phyloP scores from a whole-genome alignment of 768 basidiomycete genomes.

The Mycena maculata region DNA sequence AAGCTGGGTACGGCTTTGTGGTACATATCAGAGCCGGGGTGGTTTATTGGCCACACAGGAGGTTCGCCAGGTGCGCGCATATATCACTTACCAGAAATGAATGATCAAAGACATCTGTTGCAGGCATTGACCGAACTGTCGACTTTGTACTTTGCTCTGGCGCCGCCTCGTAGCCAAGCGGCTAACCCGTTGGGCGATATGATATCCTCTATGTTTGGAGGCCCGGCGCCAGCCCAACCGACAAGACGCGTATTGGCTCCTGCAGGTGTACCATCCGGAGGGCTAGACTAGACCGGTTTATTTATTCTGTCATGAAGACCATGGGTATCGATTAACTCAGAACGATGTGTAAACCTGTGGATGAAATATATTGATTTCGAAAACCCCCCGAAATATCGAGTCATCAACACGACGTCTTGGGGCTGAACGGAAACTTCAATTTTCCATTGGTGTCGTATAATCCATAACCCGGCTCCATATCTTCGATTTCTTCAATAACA shows the following conservation, averaged over 20 bases:
- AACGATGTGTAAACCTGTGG: background rate
- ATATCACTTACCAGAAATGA: slow-evolving; percentile 2
- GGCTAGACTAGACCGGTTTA: slow-evolving; percentile 54
- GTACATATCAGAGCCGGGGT: slow-evolving; percentile 83
- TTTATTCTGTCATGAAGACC: slow-evolving; percentile 5
- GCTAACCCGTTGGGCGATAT: slow-evolving; percentile 90
- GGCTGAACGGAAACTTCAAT: slow-evolving; percentile 74
- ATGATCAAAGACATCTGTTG: slow-evolving; percentile 7
- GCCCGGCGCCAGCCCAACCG: slow-evolving; percentile 56
- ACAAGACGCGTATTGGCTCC: slow-evolving; percentile 61
- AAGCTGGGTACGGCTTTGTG: slow-evolving; percentile 87
- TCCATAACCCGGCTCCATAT: slow-evolving; percentile 73
- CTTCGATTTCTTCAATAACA: slow-evolving; percentile 10
- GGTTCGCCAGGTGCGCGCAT: slow-evolving; percentile 69
- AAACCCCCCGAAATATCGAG: background rate
- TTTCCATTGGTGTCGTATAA: slow-evolving; percentile 62
- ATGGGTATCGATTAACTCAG: background rate
- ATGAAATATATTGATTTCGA: background rate
- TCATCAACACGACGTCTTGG: slow-evolving; percentile 67
- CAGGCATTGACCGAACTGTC: slow-evolving; percentile 79
- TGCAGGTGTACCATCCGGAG: slow-evolving; percentile 48
- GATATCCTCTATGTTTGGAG: slow-evolving; percentile 90
- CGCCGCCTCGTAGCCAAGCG: slow-evolving; percentile 75
- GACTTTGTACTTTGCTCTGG: slow-evolving; percentile 87
- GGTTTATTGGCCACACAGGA: slow-evolving; percentile 69